Percentiles rank a stretch among this genome's conserved stretches.
phyloP scores from a whole-genome alignment of 140 eudicot species.

The Stevia rebaudiana region DNA sequence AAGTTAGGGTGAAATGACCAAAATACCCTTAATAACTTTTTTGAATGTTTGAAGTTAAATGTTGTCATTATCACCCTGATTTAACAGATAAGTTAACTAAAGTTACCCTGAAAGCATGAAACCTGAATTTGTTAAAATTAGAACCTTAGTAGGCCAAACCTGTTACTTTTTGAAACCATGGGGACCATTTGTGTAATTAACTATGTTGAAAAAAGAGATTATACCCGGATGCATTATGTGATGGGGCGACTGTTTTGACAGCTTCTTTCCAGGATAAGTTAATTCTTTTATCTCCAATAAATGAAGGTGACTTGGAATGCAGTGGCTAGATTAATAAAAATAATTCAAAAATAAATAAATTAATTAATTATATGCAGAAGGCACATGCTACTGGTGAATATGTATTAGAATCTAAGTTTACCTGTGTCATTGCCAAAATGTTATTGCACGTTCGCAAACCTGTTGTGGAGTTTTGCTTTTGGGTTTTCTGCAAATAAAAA shows the following conservation, averaged over 20 bases:
- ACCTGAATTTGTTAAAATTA: too few relatives aligned
- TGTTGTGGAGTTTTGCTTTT: constrained; percentile 77
- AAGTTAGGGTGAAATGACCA: too few relatives aligned
- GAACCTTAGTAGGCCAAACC: too few relatives aligned
- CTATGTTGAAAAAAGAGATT: not conserved
- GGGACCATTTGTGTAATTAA: too few relatives aligned
- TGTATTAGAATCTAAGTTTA: constrained; percentile 10
- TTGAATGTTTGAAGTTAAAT: too few relatives aligned
- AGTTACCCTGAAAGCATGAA: too few relatives aligned
- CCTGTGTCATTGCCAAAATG: constrained; percentile 90
- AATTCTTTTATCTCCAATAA: constrained; percentile 71
- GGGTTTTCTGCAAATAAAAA: constrained; percentile 55
- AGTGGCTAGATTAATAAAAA: constrained; percentile 45
- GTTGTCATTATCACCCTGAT: too few relatives aligned
- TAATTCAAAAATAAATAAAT: not conserved
- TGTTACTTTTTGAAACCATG: too few relatives aligned
- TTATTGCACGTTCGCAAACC: constrained; percentile 91
- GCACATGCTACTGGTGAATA: not conserved
- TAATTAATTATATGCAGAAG: not conserved
- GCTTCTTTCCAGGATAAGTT: constrained; percentile 79
- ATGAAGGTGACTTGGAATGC: constrained; percentile 73
- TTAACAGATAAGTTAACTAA: too few relatives aligned
- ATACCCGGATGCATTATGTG: constrained; percentile 50
- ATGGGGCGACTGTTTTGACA: constrained; percentile 38
- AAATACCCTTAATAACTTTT: too few relatives aligned